Base-by-base conservation (phyloP, 768 basidiomycete genomes). In the Rhodocollybia butyracea region DNA sequence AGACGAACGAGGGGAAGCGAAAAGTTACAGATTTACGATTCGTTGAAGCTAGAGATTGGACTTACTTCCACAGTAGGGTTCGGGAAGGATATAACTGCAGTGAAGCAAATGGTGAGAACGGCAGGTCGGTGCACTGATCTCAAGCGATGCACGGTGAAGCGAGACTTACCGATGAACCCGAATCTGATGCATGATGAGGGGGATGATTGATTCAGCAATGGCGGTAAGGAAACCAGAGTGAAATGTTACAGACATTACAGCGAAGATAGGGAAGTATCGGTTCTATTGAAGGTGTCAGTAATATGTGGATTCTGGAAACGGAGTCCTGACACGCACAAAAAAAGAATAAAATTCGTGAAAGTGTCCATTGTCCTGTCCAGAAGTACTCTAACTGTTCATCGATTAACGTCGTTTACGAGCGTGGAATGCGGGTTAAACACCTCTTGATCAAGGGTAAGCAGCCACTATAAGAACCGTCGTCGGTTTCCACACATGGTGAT, bases 361-460 rank as follows among this genome's bases (percentile, higher is more conserved):
- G 55, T 1, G 67, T 66, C 68, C 70, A 74, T 50, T 63, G 51
- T 11, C 73, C 71, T 4, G 61, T 66, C 75, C 76, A 78, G 58
- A 76, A 78, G 50, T 74, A 68, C 45, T 69, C 62, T 10, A 71
- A 62, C 76, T 75, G 55, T 5, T 11, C 17, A 24, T 32, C 22
- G 15, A 53, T 21, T 26, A 40, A 42, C 6, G 46, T 24, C 36
- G 46, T 19, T 19, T 11, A 26, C 32, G 21, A 27, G 11, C 36
- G 12, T 15, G 46, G 12, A 5, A 12, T 15, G 39, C 21, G 5
- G 24, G 24, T 12, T 22, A 48, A 58, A 17, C 57, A 71, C 75
- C 66, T 76, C 75, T 41, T 73, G 66, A 38, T 72, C 68, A 7
- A 76, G 55, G 11, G 74, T 77, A 51, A 76, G 69, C 27, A 66